A percentile compares a stretch with the other conserved stretches of the same genome.
Evolutionary conservation across 2,329 filamentous ascomycete genomes (phyloP).

Genomic region (Epichloe brachyelytri): DNA sequence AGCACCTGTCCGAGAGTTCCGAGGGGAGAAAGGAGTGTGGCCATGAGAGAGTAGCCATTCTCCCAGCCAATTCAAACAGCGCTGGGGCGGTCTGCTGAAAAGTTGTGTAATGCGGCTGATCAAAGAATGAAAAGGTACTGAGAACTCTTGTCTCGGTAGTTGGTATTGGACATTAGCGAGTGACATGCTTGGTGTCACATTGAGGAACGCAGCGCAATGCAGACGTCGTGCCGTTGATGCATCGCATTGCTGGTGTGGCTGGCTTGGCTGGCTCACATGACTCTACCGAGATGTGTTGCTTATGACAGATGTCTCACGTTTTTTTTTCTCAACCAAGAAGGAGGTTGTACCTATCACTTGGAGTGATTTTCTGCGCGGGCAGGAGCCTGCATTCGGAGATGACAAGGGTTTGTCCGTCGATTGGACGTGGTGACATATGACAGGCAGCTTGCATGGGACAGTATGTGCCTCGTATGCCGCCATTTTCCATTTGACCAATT

Average conservation of each 20-base stretch:
- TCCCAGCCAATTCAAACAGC: too few relatives aligned
- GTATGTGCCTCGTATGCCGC: not conserved
- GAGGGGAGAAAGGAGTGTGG: not conserved
- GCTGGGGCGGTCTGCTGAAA: too few relatives aligned
- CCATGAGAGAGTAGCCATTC: too few relatives aligned
- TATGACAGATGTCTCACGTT: not conserved
- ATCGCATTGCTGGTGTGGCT: not conserved
- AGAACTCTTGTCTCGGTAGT: not conserved
- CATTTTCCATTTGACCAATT: not conserved
- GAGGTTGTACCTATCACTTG: not conserved
- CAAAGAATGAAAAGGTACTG: not conserved
- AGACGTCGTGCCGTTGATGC: not conserved
- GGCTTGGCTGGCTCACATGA: slow-evolving; percentile 3
- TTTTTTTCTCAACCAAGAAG: not conserved
- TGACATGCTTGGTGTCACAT: not conserved
- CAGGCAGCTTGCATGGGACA: not conserved
- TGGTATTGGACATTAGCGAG: not conserved
- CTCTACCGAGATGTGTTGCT: not conserved
- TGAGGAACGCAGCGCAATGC: not conserved
- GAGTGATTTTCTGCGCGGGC: not conserved
- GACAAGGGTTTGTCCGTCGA: not conserved
- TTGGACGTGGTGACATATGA: not conserved
- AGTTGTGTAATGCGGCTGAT: too few relatives aligned
- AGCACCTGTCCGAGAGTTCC: not conserved
- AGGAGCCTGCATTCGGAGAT: not conserved